These are phyloP conservation scores for Phlebiopsis gigantea DNA, from an alignment of 768 basidiomycete genomes.

Conservation along the genomic window DNA sequence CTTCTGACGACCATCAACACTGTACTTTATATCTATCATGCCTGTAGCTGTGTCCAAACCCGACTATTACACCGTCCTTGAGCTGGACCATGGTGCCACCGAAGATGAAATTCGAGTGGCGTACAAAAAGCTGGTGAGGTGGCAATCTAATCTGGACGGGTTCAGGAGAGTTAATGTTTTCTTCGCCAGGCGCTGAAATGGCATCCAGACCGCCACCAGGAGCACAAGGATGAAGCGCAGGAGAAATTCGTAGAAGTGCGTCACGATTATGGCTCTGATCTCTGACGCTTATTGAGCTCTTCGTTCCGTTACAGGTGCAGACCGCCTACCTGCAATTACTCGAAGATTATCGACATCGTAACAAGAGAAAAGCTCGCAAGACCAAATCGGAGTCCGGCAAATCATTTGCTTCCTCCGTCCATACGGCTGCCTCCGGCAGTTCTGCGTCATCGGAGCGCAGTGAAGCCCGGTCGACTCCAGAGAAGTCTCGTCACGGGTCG, in stretches of 20 bases:
- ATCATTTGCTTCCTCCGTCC: neutral
- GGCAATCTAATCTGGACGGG: constrained; percentile 10
- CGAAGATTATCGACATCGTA: constrained; percentile 1
- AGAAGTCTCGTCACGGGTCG: neutral
- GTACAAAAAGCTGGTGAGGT: constrained; percentile 55
- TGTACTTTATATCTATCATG: constrained; percentile 14
- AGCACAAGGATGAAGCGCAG: constrained; percentile 46
- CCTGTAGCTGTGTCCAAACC: constrained; percentile 20
- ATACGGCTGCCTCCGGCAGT: neutral
- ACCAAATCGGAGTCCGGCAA: neutral
- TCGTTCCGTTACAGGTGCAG: constrained; percentile 6
- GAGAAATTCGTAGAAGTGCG: constrained; percentile 56
- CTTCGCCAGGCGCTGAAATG: constrained; percentile 49
- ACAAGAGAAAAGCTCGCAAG: constrained; percentile 1
- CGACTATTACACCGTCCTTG: constrained; percentile 38
- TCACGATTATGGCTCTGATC: neutral
- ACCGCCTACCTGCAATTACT: constrained; percentile 11
- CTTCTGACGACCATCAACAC: constrained; percentile 7
- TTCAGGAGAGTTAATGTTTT: too few relatives aligned
- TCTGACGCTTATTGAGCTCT: neutral
- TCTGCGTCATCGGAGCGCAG: neutral
- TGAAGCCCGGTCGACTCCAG: neutral
- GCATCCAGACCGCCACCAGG: constrained; percentile 60
- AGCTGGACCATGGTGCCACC: constrained; percentile 39
- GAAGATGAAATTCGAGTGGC: constrained; percentile 51